phyloP scores from a whole-genome alignment of 176 grass and related monocot genomes.

The Alloteropsis semialata region DNA sequence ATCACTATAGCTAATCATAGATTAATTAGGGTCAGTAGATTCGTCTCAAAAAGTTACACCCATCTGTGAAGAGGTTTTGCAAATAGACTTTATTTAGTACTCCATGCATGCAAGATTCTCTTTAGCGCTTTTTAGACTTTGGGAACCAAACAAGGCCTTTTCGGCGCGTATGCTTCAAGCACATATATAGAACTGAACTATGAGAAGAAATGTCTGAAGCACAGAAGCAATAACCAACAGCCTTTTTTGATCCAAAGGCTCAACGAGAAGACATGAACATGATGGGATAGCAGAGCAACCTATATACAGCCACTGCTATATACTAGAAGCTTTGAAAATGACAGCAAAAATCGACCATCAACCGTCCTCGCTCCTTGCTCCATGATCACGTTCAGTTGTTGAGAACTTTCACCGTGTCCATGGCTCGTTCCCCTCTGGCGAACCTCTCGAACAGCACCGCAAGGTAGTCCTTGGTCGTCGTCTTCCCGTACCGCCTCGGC shows the following conservation, averaged over 20 bases:
- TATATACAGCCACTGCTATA: neutral
- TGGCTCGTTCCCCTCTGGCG: slow-evolving; percentile 1
- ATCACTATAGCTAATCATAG: too few relatives aligned
- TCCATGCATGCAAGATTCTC: too few relatives aligned
- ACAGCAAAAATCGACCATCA: neutral
- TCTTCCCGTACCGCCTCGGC: slow-evolving; percentile 36
- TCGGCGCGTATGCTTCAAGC: too few relatives aligned
- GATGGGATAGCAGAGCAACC: neutral
- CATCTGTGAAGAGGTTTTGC: too few relatives aligned
- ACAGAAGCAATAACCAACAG: neutral
- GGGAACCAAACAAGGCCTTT: too few relatives aligned
- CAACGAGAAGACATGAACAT: neutral
- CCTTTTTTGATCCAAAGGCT: neutral
- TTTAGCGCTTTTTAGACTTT: too few relatives aligned
- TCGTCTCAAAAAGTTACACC: too few relatives aligned
- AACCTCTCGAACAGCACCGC: slow-evolving; percentile 9
- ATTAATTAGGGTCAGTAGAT: too few relatives aligned
- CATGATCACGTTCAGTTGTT: neutral
- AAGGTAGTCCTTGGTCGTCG: slow-evolving; percentile 31
- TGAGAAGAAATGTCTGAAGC: neutral
- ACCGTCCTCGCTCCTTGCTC: neutral
- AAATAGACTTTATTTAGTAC: too few relatives aligned
- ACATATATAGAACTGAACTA: neutral
- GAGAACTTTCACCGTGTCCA: slow-evolving; percentile 42
- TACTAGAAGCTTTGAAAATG: too few relatives aligned